Evolutionary conservation across 1,139 yeast genomes (phyloP), one percentile per base, ranked within the genome.

Genomic region (Arxiozyma heterogenica): DNA sequence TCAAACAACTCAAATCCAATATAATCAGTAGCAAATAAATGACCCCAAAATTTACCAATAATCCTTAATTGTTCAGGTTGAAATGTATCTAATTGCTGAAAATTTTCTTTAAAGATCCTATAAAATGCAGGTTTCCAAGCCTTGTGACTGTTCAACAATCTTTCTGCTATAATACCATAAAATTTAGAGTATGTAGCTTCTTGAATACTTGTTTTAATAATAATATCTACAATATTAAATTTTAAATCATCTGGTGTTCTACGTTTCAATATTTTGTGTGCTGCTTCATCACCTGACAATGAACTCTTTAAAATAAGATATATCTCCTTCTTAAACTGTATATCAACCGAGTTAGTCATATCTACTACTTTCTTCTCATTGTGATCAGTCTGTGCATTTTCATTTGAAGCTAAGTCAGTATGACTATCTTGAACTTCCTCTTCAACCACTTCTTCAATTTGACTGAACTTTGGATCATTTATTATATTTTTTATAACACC

Each of bases 211-310:
- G 95, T 83, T 65, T 85, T 87, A 17, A 90, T 75, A 15, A 93
- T 73, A 81, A 89, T 87, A 61, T 87, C 93, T 12, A 81, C 82
- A 44, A 88, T 74, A 59, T 80, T 72, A 38, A 67, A 68, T 47
- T 76, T 75, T 23, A 70, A 68, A 0, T 70, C 68, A 50, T 71
- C 74, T 6, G 72, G 67, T 2, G 76, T 67, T 5, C 75, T 70
- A 20, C 84, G 65, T 63, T 78, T 78, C 47, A 87, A 62, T 15
- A 93, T 71, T 67, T 91, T 91, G 69, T 91, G 98, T 0, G 88
- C 90, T 0, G 96, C 94, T 73, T 93, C 99, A 61, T 89, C 96
- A 2, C 93, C 83, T 0, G 95, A 84, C 82, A 91, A 80, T 54
- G 96, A 84, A n/a, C 97, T 88, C 86, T 88, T 90, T 38, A 93